These are phyloP conservation scores for Beauveria rudraprayagi DNA, from an alignment of 2,329 filamentous ascomycete species.

Conservation along the genomic window DNA sequence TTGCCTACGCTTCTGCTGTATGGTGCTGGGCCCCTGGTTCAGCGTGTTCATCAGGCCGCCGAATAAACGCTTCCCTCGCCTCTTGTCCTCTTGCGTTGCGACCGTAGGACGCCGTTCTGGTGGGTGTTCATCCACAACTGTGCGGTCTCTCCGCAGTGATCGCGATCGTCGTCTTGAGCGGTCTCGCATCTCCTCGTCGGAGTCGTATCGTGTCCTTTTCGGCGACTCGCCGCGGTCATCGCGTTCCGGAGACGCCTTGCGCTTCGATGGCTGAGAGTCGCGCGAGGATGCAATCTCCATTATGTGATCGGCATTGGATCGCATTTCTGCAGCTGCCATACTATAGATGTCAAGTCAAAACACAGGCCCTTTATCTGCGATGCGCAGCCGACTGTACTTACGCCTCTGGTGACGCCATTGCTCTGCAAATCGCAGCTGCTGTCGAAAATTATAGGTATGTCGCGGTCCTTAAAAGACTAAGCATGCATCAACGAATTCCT, in stretches of 20 bases:
- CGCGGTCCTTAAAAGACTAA: background rate
- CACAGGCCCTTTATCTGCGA: background rate
- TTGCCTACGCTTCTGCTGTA: slow-evolving; percentile 58
- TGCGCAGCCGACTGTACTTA: background rate
- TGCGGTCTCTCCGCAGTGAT: background rate
- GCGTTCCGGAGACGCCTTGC: slow-evolving; percentile 20
- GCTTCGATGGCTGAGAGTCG: slow-evolving; percentile 17
- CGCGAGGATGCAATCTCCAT: background rate
- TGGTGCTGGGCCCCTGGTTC: slow-evolving; percentile 59
- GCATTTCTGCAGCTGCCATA: background rate
- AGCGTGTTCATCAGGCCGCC: slow-evolving; percentile 72
- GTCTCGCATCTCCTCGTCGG: background rate
- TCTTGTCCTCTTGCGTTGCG: slow-evolving; percentile 62
- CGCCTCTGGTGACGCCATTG: slow-evolving; percentile 2
- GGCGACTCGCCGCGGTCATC: slow-evolving; percentile 15
- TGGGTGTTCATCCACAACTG: background rate
- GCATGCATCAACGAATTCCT: background rate
- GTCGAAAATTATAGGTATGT: background rate
- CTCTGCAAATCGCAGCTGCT: background rate
- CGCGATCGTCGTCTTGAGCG: slow-evolving; percentile 7
- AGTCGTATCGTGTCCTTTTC: slow-evolving; percentile 20
- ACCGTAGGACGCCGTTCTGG: background rate
- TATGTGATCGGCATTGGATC: background rate
- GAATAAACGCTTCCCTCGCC: slow-evolving; percentile 77
- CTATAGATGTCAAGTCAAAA: background rate